Percentiles rank a stretch among this genome's conserved stretches.
Conservation (phyloP, 2,329 filamentous ascomycete genomes). For the Talaromyces sp. region DNA sequence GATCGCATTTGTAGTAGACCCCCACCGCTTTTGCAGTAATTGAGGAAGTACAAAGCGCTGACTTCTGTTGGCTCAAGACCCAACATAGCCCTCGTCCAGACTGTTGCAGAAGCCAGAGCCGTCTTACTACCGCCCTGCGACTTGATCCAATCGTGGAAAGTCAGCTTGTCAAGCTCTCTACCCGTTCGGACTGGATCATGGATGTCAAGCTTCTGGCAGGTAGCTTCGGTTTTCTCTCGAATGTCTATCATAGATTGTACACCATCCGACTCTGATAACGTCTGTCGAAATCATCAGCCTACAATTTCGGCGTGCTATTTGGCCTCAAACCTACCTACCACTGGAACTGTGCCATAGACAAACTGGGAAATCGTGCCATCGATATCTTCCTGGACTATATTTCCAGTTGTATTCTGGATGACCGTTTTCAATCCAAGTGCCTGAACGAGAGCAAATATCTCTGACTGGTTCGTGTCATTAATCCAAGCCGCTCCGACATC, state of each 20-base stretch:
- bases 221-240: not conserved
- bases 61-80: conserved; percentile 48
- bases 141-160: conserved; percentile 36
- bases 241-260: not conserved
- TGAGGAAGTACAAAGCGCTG: conserved; percentile 50
- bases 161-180: conserved; percentile 20
- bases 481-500: conserved; percentile 37
- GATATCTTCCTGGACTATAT: not conserved
- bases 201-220: not conserved
- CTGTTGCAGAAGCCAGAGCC: conserved; percentile 33
- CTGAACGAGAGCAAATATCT: conserved; percentile 26
- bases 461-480: conserved; percentile 29
- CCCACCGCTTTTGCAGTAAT: conserved; percentile 51
- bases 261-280: too few species aligned
- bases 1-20: conserved; percentile 51
- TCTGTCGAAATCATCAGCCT: too few species aligned
- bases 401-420: conserved; percentile 25
- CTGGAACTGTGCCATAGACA: not conserved
- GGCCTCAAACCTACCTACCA: too few species aligned
- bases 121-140: conserved; percentile 25
- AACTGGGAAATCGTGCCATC: not conserved
- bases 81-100: conserved; percentile 49
- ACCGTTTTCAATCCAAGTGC: conserved; percentile 27
- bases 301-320: too few species aligned
- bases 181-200: conserved; percentile 15